Percentiles rank a stretch among this genome's conserved stretches.
Evolutionary conservation across 148 eudicot species (phyloP).

Genomic region (Rhododendron kiyosumense): DNA sequence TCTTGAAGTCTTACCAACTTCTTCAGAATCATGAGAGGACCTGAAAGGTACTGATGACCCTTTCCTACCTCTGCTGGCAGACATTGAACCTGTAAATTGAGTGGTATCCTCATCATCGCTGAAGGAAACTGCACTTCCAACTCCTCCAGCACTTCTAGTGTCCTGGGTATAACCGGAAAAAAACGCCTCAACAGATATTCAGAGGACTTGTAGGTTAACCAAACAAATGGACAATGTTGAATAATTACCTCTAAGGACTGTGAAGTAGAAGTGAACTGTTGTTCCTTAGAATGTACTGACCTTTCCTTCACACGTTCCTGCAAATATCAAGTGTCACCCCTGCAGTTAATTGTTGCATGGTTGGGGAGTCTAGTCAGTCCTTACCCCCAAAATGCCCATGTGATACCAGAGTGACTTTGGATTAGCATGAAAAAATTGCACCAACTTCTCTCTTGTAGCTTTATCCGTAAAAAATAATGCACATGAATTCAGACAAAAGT

Average conservation of each 20-base stretch:
- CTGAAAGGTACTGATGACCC: constrained; percentile 33
- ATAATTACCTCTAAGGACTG: constrained; percentile 56
- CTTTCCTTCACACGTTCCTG: constrained; percentile 89
- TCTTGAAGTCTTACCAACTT: constrained; percentile 55
- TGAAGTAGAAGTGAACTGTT: constrained; percentile 42
- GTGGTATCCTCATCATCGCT: constrained; percentile 86
- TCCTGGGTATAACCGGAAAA: constrained; percentile 28
- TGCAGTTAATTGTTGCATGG: background rate
- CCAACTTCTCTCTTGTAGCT: background rate
- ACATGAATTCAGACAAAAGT: background rate
- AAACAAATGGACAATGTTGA: background rate
- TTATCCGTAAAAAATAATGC: background rate
- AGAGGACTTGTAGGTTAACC: background rate
- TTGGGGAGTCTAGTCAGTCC: background rate
- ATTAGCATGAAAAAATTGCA: background rate
- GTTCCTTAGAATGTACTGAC: constrained; percentile 43
- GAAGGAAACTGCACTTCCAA: constrained; percentile 63
- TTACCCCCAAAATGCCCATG: constrained; percentile 5
- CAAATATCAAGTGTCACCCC: constrained; percentile 6
- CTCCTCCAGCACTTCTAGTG: constrained; percentile 35
- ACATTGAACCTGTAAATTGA: constrained; percentile 35
- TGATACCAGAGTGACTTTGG: background rate
- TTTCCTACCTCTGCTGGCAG: constrained; percentile 52
- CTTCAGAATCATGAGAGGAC: constrained; percentile 43
- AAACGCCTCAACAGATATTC: background rate